Conservation (phyloP, 768 basidiomycete genomes). For the Piloderma croceum region DNA sequence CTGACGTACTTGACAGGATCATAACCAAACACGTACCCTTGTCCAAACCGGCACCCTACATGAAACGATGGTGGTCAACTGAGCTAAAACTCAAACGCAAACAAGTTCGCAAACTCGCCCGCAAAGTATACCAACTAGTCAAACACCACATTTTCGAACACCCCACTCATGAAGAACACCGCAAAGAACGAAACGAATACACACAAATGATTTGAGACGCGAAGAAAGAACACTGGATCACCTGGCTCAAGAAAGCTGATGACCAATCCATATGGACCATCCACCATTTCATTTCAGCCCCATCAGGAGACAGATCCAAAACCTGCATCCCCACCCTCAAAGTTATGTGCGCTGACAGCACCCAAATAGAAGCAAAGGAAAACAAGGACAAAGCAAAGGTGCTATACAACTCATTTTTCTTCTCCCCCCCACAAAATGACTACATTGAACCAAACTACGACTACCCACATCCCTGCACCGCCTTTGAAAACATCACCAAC, state of each 20-base stretch:
- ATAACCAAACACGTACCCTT: conserved; percentile 16
- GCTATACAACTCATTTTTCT: conserved; percentile 21
- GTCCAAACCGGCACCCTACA: conserved; percentile 13
- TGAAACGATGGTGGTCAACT: conserved; percentile 30
- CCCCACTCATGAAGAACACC: conserved; percentile 17
- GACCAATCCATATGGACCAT: conserved; percentile 18
- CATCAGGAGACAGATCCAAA: conserved; percentile 9
- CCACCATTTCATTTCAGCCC: conserved; percentile 12
- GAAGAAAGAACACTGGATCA: conserved; percentile 14
- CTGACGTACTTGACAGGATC: conserved; percentile 10
- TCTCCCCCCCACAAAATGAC: conserved; percentile 11
- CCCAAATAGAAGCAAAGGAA: not conserved
- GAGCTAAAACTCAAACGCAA: conserved; percentile 18
- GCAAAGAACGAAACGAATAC: conserved; percentile 10
- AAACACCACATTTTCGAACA: conserved; percentile 16
- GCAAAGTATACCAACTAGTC: no score
- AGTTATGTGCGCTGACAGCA: conserved; percentile 1
- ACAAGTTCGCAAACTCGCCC: conserved; percentile 9
- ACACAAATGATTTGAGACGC: conserved; percentile 5
- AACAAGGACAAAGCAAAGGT: conserved; percentile 20
- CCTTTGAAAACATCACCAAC: no score
- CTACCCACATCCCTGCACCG: no score
- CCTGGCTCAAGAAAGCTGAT: conserved; percentile 21
- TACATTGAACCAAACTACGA: no score
- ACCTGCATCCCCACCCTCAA: conserved; percentile 15